These are phyloP conservation scores for Extremus antarcticus DNA, from an alignment of 495 filamentous ascomycete genomes.

Conservation along the genomic window DNA sequence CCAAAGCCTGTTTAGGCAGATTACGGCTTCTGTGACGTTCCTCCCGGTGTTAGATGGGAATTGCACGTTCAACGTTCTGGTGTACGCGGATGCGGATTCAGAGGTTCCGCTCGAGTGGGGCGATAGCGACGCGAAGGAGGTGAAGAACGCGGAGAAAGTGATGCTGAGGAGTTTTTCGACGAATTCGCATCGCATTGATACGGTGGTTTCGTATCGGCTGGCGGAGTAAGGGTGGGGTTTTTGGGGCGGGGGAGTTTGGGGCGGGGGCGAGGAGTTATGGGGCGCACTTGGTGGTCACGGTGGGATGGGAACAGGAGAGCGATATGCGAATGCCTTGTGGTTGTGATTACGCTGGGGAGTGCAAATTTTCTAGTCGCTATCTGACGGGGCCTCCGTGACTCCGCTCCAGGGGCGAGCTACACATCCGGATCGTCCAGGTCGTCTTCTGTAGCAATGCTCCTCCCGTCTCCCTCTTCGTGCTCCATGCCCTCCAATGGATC, in stretches of 20 bases:
- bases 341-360: no score
- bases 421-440: no score
- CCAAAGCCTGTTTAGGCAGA: conserved; percentile 90
- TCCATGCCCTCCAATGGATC: conserved; percentile 36
- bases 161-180: conserved; percentile 93
- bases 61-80: conserved; percentile 97
- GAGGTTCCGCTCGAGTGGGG: conserved; percentile 98
- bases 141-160: conserved; percentile 89
- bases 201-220: conserved; percentile 75
- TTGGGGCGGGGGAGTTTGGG: no score
- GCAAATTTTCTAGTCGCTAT: no score
- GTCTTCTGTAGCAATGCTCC: no score
- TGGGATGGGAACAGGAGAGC: no score
- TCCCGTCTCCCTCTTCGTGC: conserved; percentile 32
- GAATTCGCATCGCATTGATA: conserved; percentile 84
- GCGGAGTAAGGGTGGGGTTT: not conserved
- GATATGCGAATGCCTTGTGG: no score
- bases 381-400: no score
- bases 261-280: no score
- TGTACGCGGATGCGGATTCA: conserved; percentile 92
- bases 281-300: no score
- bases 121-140: conserved; percentile 96
- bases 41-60: conserved; percentile 82
- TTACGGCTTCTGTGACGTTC: conserved; percentile 95
- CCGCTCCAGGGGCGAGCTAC: no score